A percentile compares a stretch with the other conserved stretches of the same genome.
These are phyloP conservation scores for Haematococcus lacustris DNA, from an alignment of 139 green algal genomes.

Conservation along the genomic window DNA sequence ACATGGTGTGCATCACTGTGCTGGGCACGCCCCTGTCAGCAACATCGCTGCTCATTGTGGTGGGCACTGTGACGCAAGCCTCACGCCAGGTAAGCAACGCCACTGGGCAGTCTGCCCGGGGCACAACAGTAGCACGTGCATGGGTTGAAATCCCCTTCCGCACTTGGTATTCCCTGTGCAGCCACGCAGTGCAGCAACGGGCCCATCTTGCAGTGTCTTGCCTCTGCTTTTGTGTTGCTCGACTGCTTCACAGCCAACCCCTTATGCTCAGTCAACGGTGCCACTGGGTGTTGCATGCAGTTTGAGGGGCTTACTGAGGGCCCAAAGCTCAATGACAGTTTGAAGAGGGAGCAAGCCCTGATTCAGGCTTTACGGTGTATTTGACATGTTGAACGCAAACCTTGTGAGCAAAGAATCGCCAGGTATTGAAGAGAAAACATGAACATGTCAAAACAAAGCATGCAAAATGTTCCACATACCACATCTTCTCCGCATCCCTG, in stretches of 20 bases:
- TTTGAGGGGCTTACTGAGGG: slow-evolving; percentile 15
- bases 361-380: not conserved
- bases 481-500: too few species aligned
- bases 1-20: slow-evolving; percentile 16
- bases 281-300: not conserved
- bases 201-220: not conserved
- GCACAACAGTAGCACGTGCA: not conserved
- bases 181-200: not conserved
- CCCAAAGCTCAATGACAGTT: slow-evolving; percentile 9
- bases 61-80: slow-evolving; percentile 48
- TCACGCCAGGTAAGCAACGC: slow-evolving; percentile 42
- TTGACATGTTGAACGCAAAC: not conserved
- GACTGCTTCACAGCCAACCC: not conserved
- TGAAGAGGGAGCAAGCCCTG: slow-evolving; percentile 9
- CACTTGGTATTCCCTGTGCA: not conserved
- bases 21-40: slow-evolving; percentile 40
- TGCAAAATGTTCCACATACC: too few species aligned
- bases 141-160: not conserved
- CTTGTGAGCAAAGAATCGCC: not conserved
- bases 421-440: not conserved
- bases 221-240: not conserved
- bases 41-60: slow-evolving; percentile 54
- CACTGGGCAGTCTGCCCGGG: not conserved
- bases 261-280: not conserved
- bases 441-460: too few species aligned